Conservation (phyloP, 1,284 basidiomycete species). For the Fomitiporia mediterranea region DNA sequence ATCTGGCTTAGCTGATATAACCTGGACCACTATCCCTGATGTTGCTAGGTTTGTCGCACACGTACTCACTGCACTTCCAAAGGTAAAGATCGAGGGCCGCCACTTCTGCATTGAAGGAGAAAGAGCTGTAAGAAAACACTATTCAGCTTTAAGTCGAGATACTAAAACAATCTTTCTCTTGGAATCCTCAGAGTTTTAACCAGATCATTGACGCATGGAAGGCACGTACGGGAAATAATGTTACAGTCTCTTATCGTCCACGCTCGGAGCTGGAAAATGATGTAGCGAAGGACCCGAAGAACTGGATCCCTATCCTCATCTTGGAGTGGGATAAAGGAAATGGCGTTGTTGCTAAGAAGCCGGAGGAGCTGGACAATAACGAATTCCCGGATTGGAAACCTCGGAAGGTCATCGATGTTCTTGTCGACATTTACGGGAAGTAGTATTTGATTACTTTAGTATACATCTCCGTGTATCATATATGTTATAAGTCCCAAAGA, state of each 20-base stretch:
- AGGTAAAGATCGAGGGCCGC: constrained; percentile 28
- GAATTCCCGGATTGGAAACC: constrained; percentile 17
- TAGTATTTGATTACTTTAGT: too few species aligned
- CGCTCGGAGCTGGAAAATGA: constrained; percentile 4
- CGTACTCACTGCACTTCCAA: constrained; percentile 31
- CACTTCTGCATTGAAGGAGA: constrained; percentile 37
- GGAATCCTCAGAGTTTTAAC: too few species aligned
- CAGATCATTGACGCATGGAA: too few species aligned
- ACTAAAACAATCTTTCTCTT: too few species aligned
- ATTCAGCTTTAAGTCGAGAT: too few species aligned
- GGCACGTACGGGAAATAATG: not conserved
- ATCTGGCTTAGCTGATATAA: constrained; percentile 28
- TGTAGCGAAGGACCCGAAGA: constrained; percentile 4
- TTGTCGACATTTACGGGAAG: not conserved
- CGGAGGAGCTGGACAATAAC: constrained; percentile 11
- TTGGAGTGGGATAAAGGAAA: constrained; percentile 3
- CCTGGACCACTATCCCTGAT: constrained; percentile 33
- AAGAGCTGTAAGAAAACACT: constrained; percentile 22
- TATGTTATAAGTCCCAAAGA: too few species aligned
- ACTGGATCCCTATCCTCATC: not conserved
- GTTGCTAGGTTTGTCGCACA: constrained; percentile 35
- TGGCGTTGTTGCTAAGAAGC: not conserved
- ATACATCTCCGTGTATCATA: too few species aligned
- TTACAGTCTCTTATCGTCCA: constrained; percentile 6
- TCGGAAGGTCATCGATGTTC: constrained; percentile 6